A percentile compares a stretch with the other conserved stretches of the same genome.
Evolutionary conservation across 1,284 basidiomycete species (phyloP).

Genomic region (Thelephora terrestris): DNA sequence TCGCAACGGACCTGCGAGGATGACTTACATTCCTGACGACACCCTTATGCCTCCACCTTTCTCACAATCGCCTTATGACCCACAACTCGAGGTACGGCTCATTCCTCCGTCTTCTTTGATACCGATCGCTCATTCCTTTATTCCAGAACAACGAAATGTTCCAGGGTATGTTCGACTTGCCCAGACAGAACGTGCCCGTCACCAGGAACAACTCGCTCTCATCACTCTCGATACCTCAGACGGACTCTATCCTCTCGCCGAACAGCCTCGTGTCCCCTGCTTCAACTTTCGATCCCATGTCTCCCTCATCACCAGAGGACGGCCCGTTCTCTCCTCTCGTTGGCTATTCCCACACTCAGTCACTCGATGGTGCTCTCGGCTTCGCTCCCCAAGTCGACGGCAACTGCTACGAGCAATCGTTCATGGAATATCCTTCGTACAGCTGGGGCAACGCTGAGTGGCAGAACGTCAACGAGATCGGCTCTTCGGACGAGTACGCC

Average conservation of each 20-base stretch:
- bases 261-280: constrained; percentile 23
- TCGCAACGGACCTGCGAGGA: constrained; percentile 29
- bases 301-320: constrained; percentile 14
- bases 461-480: constrained; percentile 21
- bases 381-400: constrained; percentile 15
- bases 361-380: constrained; percentile 6
- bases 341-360: constrained; percentile 17
- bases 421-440: constrained; percentile 22
- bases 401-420: constrained; percentile 11
- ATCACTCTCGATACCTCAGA: constrained; percentile 28
- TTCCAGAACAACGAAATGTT: constrained; percentile 34
- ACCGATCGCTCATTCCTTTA: constrained; percentile 5
- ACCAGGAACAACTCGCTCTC: constrained; percentile 21
- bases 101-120: constrained; percentile 4
- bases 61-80: constrained; percentile 26
- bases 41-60: constrained; percentile 24
- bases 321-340: constrained; percentile 20
- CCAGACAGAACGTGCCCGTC: constrained; percentile 12
- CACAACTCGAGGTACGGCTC: constrained; percentile 14
- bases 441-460: constrained; percentile 26
- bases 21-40: constrained; percentile 23
- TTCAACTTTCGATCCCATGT: constrained; percentile 15
- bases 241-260: constrained; percentile 21
- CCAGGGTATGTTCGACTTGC: constrained; percentile 32
- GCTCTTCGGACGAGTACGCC: constrained; percentile 38